phyloP scores from a whole-genome alignment of 179 eudicot genomes.

The Camellia oleifera region DNA sequence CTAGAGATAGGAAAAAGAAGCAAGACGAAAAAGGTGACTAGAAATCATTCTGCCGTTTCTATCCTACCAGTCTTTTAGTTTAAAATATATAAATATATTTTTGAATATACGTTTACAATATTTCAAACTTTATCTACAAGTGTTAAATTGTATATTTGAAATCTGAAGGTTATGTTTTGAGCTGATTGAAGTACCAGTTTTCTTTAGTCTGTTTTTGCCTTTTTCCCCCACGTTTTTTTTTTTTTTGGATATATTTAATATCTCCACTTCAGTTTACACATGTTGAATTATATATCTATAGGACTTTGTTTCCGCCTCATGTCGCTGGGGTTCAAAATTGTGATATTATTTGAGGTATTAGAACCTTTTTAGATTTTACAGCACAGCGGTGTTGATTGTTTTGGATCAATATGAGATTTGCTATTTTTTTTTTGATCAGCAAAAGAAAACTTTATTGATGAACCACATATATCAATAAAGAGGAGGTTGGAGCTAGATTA shows the following conservation, averaged over 20 bases:
- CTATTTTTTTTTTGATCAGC: too few species aligned
- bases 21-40: conserved; percentile 83
- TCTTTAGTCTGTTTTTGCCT: neutral
- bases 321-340: too few species aligned
- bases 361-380: neutral
- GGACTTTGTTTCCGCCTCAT: too few species aligned
- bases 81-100: neutral
- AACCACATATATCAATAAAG: too few species aligned
- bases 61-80: neutral
- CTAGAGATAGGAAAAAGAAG: conserved; percentile 78
- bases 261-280: too few species aligned
- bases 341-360: neutral
- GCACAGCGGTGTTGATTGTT: neutral
- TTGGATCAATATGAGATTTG: neutral
- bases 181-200: neutral
- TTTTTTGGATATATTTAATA: neutral
- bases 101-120: neutral
- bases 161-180: neutral
- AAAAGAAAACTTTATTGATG: too few species aligned
- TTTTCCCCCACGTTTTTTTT: neutral
- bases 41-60: conserved; percentile 6
- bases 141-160: conserved; percentile 4
- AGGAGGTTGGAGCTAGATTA: too few species aligned
- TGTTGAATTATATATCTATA: too few species aligned
- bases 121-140: neutral